Evolutionary conservation across 371 early-diverging fungal genomes (phyloP), one percentile per base, ranked within the genome.

Genomic region (Mortierella sp.): DNA sequence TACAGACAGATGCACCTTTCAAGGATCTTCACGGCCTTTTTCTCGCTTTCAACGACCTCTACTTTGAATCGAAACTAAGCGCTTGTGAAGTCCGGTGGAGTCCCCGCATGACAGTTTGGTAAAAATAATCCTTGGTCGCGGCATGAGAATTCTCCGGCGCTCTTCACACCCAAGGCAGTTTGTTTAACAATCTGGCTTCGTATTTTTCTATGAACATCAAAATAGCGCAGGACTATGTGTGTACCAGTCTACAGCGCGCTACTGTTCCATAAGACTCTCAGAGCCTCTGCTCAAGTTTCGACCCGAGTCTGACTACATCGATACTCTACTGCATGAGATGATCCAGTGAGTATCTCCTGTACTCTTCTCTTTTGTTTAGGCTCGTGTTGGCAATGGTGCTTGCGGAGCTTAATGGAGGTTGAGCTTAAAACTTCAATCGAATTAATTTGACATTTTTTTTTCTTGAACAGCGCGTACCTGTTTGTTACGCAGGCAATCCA

Each of bases 251-350:
- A 46, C 21, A 0, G 88, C 83, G 0, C 89, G 90, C 0, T 89
- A 88, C 40, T 91, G 91, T 81, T 88, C 87, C 5, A 90, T 95
- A 19, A 83, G 91, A 24, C 77, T 95, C 21, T 91, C 91, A 21
- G 93, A 93, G 70, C 94, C 95, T 37, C 73, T 95, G 0, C 90
- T 95, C 50, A 93, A 94, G 78, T 93, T 91, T 86, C 89, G 94
- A 48, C 82, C 95, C 8, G 88, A 89, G 40, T 78, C 77, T 10
- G 93, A 93, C 69, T 84, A 90, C 79, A 86, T 93, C 54, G 88
- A 92, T 14, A 92, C 92, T 6, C 79, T 93, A 3, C 74, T 93
- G 59, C 89, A 89, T 34, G 88, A 88, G 69, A 88, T 90, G 88
- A 88, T 90, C 26, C 88, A 88, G 85, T 84, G 73, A 43, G 80